These are phyloP conservation scores for Psilocybe subaeruginosa DNA, from an alignment of 768 basidiomycete species.

Conservation along the genomic window DNA sequence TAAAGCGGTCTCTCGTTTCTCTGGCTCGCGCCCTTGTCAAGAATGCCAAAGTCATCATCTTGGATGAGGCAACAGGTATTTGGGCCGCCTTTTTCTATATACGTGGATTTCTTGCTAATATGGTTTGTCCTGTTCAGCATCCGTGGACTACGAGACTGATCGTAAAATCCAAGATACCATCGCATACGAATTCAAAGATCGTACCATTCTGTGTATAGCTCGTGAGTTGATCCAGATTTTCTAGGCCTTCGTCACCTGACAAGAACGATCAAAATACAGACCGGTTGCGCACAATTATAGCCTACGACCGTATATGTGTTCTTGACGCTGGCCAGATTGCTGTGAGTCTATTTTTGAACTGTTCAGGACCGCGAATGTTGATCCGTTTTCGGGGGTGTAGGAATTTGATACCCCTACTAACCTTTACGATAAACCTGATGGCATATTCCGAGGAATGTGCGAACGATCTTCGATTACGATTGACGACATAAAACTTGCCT, in stretches of 20 bases:
- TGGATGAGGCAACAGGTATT: slow-evolving; percentile 87
- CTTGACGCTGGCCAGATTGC: slow-evolving; percentile 80
- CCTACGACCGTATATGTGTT: slow-evolving; percentile 88
- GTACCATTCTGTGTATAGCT: slow-evolving; percentile 86
- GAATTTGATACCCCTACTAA: slow-evolving; percentile 83
- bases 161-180: slow-evolving; percentile 92
- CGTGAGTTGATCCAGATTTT: slow-evolving; percentile 48
- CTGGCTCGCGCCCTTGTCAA: slow-evolving; percentile 90
- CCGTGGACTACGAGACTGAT: slow-evolving; percentile 90
- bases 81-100: not conserved
- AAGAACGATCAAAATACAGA: slow-evolving; percentile 41
- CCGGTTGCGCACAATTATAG: slow-evolving; percentile 84
- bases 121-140: slow-evolving; percentile 45
- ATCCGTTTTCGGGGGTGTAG: slow-evolving; percentile 26
- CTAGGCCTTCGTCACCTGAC: slow-evolving; percentile 3
- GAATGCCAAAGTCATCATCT: slow-evolving; percentile 78
- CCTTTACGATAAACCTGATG: slow-evolving; percentile 56
- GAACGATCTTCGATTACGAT: slow-evolving; percentile 76
- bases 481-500: slow-evolving; percentile 61
- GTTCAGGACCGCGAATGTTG: not conserved
- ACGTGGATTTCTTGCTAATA: not conserved
- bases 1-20: slow-evolving; percentile 79
- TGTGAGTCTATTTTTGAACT: slow-evolving; percentile 38
- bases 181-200: slow-evolving; percentile 77
- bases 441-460: slow-evolving; percentile 88